Evolutionary conservation across 306 rosid genomes (phyloP), one percentile per base, ranked within the genome.

Genomic region (Vicia villosa): DNA sequence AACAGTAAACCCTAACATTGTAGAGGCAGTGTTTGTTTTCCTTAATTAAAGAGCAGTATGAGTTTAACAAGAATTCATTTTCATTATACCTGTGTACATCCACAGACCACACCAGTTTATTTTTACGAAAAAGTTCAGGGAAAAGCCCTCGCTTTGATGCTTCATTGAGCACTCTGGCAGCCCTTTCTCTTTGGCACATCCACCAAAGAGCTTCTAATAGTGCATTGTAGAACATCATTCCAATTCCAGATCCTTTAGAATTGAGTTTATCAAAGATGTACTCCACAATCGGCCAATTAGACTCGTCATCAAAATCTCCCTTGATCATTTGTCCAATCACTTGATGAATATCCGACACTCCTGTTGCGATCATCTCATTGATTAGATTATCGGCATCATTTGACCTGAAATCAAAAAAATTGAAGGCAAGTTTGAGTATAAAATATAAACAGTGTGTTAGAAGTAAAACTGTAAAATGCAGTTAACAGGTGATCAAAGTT

Each of bases 241-340:
- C 96, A 73, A 91, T 74, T 59, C 88, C 93, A 70, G 93, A 86
- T 61, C 97, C 96, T 82, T 91, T 91, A 47, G 93, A 82, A 58
- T 82, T 91, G 77, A 95, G 87, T 82, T 86, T 95, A 85, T 95
- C 99, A 78, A 95, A 95, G 75, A 95, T 78, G 80, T 91, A 95
- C 77, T 91, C 96, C 50, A 95, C 96, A 88, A 95, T 95, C 88
- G 89, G 97, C 99, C 97, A 95, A 76, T 95, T 95, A 61, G 91
- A 83, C 38, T 86, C 97, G 34, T 94, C 99, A 56, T 94, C 99
- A 64, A 84, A 91, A 62, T 87, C 96, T 75, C 99, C 99, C 78
- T 84, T 91, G 74, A 95, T 91, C 95, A 95, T 87, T 72, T 86
- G 91, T 59, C 92, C 99, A 64, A 85, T 86, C 79, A 91, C 93